Evolutionary conservation across 2,329 filamentous ascomycete species (phyloP).

Genomic region (Cladophialophora bantiana): DNA sequence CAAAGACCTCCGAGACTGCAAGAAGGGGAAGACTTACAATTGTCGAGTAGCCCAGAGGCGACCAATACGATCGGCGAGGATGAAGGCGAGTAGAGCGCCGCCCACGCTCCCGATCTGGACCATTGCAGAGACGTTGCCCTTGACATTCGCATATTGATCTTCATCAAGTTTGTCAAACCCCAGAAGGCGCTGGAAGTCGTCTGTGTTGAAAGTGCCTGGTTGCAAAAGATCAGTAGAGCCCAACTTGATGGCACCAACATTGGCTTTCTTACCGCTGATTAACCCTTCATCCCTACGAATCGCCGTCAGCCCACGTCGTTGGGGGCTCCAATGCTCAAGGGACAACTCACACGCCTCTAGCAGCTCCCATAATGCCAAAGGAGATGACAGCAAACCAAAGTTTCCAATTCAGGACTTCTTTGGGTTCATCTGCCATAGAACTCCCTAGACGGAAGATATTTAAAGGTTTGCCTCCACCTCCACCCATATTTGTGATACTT

Average conservation of each 20-base stretch:
- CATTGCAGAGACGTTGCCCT: conserved; percentile 51
- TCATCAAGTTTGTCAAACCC: conserved; percentile 36
- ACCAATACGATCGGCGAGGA: conserved; percentile 43
- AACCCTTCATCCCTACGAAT: conserved; percentile 36
- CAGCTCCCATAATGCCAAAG: conserved; percentile 42
- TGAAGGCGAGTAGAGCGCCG: conserved; percentile 46
- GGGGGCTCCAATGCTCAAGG: background rate
- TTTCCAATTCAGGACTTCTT: conserved; percentile 46
- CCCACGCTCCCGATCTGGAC: conserved; percentile 50
- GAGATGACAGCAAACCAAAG: conserved; percentile 41
- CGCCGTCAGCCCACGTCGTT: background rate
- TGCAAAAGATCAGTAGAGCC: background rate
- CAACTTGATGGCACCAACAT: background rate
- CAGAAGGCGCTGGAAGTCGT: conserved; percentile 37
- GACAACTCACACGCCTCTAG: conserved; percentile 5
- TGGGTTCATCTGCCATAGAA: conserved; percentile 42
- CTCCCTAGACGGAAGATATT: conserved; percentile 47
- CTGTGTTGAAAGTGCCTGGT: conserved; percentile 43
- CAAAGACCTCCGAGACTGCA: conserved; percentile 42
- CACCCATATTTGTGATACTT: conserved; percentile 11
- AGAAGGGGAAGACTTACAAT: conserved; percentile 16
- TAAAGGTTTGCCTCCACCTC: conserved; percentile 44
- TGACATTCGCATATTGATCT: conserved; percentile 43
- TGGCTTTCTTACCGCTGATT: conserved; percentile 29
- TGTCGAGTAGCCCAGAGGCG: conserved; percentile 40